Conservation (phyloP, 306 rosid genomes). For the Medicago ruthenica region DNA sequence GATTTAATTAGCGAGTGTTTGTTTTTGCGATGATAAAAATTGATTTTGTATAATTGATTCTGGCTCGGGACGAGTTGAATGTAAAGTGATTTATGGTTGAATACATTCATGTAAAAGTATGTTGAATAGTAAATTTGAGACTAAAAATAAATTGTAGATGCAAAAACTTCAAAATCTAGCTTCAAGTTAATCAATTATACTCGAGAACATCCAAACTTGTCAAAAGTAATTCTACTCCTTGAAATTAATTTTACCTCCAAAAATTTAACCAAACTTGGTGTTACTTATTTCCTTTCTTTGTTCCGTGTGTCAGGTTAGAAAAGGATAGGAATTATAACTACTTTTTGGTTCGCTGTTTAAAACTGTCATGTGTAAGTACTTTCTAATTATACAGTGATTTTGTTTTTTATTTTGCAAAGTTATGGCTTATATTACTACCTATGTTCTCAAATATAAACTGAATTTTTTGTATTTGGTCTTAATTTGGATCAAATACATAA, state of each 20-base stretch:
- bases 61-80: background rate
- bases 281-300: background rate
- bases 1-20: background rate
- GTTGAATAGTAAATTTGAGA: too few relatives aligned
- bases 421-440: background rate
- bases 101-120: too few relatives aligned
- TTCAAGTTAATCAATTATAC: too few relatives aligned
- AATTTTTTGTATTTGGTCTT: too few relatives aligned
- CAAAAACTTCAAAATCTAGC: too few relatives aligned
- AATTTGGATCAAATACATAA: background rate
- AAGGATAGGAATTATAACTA: constrained; percentile 72
- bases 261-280: background rate
- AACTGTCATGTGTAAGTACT: constrained; percentile 78
- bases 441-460: background rate
- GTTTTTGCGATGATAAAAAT: background rate
- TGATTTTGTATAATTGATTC: background rate
- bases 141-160: too few relatives aligned
- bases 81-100: too few relatives aligned
- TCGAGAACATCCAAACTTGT: too few relatives aligned
- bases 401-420: background rate
- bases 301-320: constrained; percentile 64
- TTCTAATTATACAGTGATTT: background rate
- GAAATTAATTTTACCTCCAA: background rate
- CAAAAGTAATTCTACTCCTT: background rate
- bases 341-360: constrained; percentile 68